Evolutionary conservation across 345 rosid species (phyloP), one percentile per base, ranked within the genome.

Genomic region (Conringia planisiliqua): DNA sequence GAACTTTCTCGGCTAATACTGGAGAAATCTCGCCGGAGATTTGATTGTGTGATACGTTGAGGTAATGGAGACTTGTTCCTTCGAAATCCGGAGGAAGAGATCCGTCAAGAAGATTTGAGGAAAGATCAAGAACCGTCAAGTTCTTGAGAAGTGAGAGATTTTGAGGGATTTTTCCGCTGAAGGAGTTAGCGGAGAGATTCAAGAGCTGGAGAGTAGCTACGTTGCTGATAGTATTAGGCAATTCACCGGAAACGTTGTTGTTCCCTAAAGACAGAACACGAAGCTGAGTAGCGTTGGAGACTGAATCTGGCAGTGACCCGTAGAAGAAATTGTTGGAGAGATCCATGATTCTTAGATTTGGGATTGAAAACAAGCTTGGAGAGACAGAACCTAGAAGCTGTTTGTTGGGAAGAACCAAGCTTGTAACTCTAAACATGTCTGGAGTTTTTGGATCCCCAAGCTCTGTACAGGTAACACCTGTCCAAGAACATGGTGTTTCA

Each of bases 141-240:
- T 87, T 90, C 42, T 80, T 69, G 65, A 89, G 62, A 66, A 71
- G 59, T 5, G 87, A 79, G 58, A 89, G 58, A 71, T 63, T 83
- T 48, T 46, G 56, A 9, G 98, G 98, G 11, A 89, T 52, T 26
- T 78, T 81, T 6, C 98, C 95, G 1, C 86, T 78, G 30, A 94
- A 83, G 22, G 89, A 86, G 74, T 91, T 94, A 5, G 83, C 82
- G 0, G 97, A 88, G 62, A 95, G 92, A 75, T 94, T 90, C 82
- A 94, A 39, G 64, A 81, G 47, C 86, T 78, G 83, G 59, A 86
- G 84, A 54, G 72, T 72, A 68, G 38, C 64, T 82, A 87, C 33
- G 7, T 64, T 77, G 17, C 82, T 79, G 4, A 88, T 35, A 35
- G 55, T 35, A 47, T 77, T 83, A 0, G 89, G 80, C 62, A 93